Base-by-base conservation (phyloP, 1,139 yeast genomes). In the Blastobotrys raffinosifermentans region DNA sequence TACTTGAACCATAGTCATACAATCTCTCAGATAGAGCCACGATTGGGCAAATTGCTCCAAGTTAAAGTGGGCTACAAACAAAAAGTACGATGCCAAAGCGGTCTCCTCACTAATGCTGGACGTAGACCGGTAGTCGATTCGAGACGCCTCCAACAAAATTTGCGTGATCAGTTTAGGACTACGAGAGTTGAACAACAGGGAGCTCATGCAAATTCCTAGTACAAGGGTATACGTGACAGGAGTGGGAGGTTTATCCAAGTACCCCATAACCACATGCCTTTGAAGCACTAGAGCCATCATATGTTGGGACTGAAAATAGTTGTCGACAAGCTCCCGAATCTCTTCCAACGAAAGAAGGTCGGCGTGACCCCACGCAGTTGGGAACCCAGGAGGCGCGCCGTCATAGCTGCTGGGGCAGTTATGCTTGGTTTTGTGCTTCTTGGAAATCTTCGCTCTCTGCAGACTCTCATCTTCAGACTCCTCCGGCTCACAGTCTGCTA, bases 251-350 rank as follows among this genome's bases (percentile, higher is more conserved):
- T 37, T 20, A 19, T 43, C 38, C 21, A 44, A 19, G 21, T 35
- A 40, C 11, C 27, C 36, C 4, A 37, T 18, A 4, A 44, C 37
- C 16, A 19, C 29, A 5, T 31, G 36, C 30, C 30, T 23, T 20
- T 32, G 31, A 25, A 45, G 40, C 4, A 45, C 38, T 21, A 45
- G 48, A 16, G 43, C 37, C n/a, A 45, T 41, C 20, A 39, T 31
- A 35, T 45, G 48, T 19, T 37, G 29, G 15, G 31, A 29, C 16
- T 17, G 29, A 32, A 45, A 44, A 23, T 35, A 45, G 26, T 34
- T 34, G 15, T 31, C 27, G 19, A 45, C 29, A 17, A 45, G 41
- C 35, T 31, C 29, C 9, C 32, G 27, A 27, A 41, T 26, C 14
- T 40, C 19, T 3, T 30, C 19, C 10, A 32, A 34, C 10, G 41